A percentile compares a stretch with the other conserved stretches of the same genome.
Conservation (phyloP, 768 basidiomycete species). For the Mycena belliarum region DNA sequence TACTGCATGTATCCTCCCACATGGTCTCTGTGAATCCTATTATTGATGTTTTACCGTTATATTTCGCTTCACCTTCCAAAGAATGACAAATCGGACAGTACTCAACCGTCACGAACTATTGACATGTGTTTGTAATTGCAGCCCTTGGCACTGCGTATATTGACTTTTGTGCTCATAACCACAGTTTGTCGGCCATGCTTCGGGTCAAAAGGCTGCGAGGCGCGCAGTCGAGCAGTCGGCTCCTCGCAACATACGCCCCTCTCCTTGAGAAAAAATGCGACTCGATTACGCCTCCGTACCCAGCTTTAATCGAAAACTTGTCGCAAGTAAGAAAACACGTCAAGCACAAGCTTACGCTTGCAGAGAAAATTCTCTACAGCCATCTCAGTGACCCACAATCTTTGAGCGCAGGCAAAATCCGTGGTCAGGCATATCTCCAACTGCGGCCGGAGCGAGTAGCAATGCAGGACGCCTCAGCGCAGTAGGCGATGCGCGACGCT, state of each 20-base stretch:
- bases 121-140: too few relatives aligned
- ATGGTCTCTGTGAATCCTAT: constrained; percentile 18
- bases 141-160: too few relatives aligned
- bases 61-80: too few relatives aligned
- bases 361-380: constrained; percentile 97
- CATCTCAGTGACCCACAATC: constrained; percentile 81
- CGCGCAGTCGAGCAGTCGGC: constrained; percentile 4
- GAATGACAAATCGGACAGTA: too few relatives aligned
- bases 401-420: constrained; percentile 65
- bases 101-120: too few relatives aligned
- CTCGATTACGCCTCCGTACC: constrained; percentile 86
- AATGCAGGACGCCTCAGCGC: constrained; percentile 93
- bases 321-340: constrained; percentile 68
- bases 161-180: too few relatives aligned
- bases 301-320: constrained; percentile 68
- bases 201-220: neutral
- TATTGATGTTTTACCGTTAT: constrained; percentile 8
- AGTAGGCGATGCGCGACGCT: constrained; percentile 51
- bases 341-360: constrained; percentile 83
- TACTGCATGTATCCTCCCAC: constrained; percentile 28
- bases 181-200: constrained; percentile 2
- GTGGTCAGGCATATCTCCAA: constrained; percentile 90
- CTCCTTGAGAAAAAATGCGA: constrained; percentile 43
- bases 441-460: constrained; percentile 91
- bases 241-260: constrained; percentile 41